phyloP scores from a whole-genome alignment of 192 early-diverging fungal genomes.

The Coemansia sp. region DNA sequence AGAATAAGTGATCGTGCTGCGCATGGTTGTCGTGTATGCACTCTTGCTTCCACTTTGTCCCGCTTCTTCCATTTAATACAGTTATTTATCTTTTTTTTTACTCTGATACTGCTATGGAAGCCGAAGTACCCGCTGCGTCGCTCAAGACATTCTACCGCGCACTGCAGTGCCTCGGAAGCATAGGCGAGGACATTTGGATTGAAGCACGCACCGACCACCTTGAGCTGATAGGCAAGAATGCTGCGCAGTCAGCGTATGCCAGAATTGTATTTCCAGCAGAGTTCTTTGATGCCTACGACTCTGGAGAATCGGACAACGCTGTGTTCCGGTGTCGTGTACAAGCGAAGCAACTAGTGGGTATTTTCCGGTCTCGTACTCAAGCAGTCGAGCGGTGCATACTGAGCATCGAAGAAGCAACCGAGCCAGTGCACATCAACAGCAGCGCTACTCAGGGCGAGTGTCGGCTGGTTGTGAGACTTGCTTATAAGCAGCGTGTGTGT shows the following conservation, averaged over 20 bases:
- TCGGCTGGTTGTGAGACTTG: conserved; percentile 46
- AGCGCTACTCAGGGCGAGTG: conserved; percentile 20
- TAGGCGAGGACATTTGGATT: conserved; percentile 67
- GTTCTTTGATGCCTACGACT: conserved; percentile 70
- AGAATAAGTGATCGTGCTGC: background rate
- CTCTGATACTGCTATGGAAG: conserved; percentile 37
- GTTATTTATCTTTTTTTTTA: background rate
- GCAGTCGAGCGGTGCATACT: conserved; percentile 38
- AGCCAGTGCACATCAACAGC: conserved; percentile 15
- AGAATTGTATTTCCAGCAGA: conserved; percentile 58
- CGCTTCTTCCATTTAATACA: background rate
- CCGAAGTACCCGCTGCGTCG: conserved; percentile 47
- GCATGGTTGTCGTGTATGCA: background rate
- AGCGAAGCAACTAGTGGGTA: conserved; percentile 42
- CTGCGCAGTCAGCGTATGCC: conserved; percentile 68
- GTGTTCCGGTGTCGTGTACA: conserved; percentile 49
- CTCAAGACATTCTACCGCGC: conserved; percentile 59
- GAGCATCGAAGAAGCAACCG: conserved; percentile 37
- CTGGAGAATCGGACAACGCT: conserved; percentile 16
- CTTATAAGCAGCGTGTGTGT: conserved; percentile 49
- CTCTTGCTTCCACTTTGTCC: background rate
- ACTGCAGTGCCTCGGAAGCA: conserved; percentile 62
- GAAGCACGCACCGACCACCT: conserved; percentile 60
- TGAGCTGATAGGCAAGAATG: conserved; percentile 65
- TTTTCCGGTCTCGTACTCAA: conserved; percentile 46